Percentiles rank a stretch among this genome's conserved stretches.
Conservation (phyloP, 768 basidiomycete species). For the Asterophora lycoperdoides region DNA sequence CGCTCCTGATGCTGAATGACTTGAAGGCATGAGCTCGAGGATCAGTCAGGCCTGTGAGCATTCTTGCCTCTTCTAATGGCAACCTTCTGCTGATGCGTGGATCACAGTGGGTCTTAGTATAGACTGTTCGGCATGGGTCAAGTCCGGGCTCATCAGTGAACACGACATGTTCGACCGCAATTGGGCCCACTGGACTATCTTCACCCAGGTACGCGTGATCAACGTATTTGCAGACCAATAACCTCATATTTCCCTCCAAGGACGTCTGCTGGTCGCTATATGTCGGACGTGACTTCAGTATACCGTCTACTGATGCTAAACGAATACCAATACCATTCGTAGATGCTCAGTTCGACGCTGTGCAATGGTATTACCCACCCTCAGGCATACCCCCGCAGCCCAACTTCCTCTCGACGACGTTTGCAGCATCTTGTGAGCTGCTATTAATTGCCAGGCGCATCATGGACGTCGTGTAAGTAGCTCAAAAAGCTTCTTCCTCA, state of each 20-base stretch:
- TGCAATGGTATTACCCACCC: slow-evolving; percentile 41
- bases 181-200: slow-evolving; percentile 59
- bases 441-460: slow-evolving; percentile 45
- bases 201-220: slow-evolving; percentile 38
- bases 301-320: slow-evolving; percentile 34
- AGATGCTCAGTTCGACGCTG: slow-evolving; percentile 45
- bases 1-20: slow-evolving; percentile 5
- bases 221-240: neutral
- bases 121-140: slow-evolving; percentile 56
- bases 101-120: slow-evolving; percentile 50
- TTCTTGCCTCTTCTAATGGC: neutral
- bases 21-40: slow-evolving; percentile 51
- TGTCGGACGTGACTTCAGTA: slow-evolving; percentile 57
- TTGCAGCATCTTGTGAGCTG: slow-evolving; percentile 46
- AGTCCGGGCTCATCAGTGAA: slow-evolving; percentile 45
- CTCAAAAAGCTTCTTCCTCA: neutral
- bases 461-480: slow-evolving; percentile 51
- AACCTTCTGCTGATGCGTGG: neutral
- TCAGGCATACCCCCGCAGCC: slow-evolving; percentile 37
- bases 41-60: slow-evolving; percentile 56
- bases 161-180: slow-evolving; percentile 53
- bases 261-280: slow-evolving; percentile 65
- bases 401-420: slow-evolving; percentile 41
- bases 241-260: slow-evolving; percentile 19
- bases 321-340: slow-evolving; percentile 45